phyloP scores from a whole-genome alignment of 768 basidiomycete genomes.

The Boletus reticuloceps region DNA sequence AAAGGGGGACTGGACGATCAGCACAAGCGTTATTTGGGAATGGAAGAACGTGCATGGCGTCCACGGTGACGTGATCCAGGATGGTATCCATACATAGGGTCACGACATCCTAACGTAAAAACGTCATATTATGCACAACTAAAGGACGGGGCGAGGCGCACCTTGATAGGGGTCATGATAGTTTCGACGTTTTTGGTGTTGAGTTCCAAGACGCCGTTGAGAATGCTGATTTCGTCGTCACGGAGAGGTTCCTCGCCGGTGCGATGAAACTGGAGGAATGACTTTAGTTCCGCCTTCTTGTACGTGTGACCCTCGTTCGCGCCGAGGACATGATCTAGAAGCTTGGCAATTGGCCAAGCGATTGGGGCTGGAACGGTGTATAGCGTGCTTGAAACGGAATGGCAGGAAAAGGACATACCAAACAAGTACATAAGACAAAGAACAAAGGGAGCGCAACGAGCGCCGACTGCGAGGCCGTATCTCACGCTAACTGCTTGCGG shows the following conservation, averaged over 20 bases:
- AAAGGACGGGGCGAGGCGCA: slow-evolving; percentile 16
- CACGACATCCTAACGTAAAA: slow-evolving; percentile 63
- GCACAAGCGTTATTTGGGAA: neutral
- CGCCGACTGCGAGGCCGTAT: slow-evolving; percentile 80
- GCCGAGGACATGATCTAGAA: slow-evolving; percentile 83
- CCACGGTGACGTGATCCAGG: slow-evolving; percentile 76
- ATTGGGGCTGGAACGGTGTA: slow-evolving; percentile 55
- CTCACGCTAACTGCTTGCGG: slow-evolving; percentile 74
- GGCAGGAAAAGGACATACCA: slow-evolving; percentile 19
- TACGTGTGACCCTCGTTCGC: slow-evolving; percentile 69
- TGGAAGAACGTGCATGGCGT: slow-evolving; percentile 55
- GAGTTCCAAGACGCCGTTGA: slow-evolving; percentile 77
- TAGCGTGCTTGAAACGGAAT: neutral
- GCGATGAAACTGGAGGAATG: slow-evolving; percentile 78
- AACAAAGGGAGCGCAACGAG: slow-evolving; percentile 73
- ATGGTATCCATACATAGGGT: slow-evolving; percentile 76
- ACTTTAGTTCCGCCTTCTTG: slow-evolving; percentile 79
- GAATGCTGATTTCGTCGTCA: slow-evolving; percentile 79
- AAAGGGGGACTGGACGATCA: slow-evolving; percentile 9
- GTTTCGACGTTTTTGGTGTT: slow-evolving; percentile 71
- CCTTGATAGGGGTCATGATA: slow-evolving; percentile 82
- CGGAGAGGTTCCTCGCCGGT: slow-evolving; percentile 71
- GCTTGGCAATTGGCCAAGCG: slow-evolving; percentile 65
- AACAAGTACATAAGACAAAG: slow-evolving; percentile 68
- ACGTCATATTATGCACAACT: neutral